Evolutionary conservation across 768 basidiomycete species (phyloP).

Genomic region (Coprinellus micaceus): DNA sequence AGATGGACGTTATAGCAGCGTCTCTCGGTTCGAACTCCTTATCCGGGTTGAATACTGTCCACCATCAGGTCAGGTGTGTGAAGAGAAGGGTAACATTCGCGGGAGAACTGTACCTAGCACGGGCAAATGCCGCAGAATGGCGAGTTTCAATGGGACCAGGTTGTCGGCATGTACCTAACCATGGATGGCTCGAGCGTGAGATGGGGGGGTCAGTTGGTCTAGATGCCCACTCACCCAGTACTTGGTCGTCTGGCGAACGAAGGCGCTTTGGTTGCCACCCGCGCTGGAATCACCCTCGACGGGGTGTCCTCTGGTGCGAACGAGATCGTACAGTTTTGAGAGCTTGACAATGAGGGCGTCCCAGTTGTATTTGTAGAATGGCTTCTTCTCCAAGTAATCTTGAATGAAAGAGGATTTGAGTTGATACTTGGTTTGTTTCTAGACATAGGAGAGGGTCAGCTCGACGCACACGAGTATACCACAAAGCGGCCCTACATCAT

Average conservation of each 20-base stretch:
- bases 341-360: conserved; percentile 95
- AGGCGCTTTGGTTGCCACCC: conserved; percentile 93
- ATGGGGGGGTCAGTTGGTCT: not conserved
- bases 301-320: conserved; percentile 92
- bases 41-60: conserved; percentile 83
- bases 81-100: too few species aligned
- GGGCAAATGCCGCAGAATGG: conserved; percentile 87
- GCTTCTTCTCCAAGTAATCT: conserved; percentile 88
- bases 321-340: conserved; percentile 91
- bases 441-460: not conserved
- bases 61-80: not conserved
- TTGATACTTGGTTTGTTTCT: conserved; percentile 89
- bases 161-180: conserved; percentile 87
- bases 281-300: conserved; percentile 91
- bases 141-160: conserved; percentile 87
- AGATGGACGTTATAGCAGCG: conserved; percentile 93
- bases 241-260: conserved; percentile 97
- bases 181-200: not conserved
- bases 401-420: conserved; percentile 88
- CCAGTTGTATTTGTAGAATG: conserved; percentile 97
- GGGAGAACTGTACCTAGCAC: conserved; percentile 65
- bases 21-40: conserved; percentile 90
- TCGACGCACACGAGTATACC: not conserved
- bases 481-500: conserved; percentile 88
- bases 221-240: conserved; percentile 72